Evolutionary conservation across 2,329 filamentous ascomycete genomes (phyloP), one percentile per base, ranked within the genome.

Genomic region (Plenodomus biglobosus): DNA sequence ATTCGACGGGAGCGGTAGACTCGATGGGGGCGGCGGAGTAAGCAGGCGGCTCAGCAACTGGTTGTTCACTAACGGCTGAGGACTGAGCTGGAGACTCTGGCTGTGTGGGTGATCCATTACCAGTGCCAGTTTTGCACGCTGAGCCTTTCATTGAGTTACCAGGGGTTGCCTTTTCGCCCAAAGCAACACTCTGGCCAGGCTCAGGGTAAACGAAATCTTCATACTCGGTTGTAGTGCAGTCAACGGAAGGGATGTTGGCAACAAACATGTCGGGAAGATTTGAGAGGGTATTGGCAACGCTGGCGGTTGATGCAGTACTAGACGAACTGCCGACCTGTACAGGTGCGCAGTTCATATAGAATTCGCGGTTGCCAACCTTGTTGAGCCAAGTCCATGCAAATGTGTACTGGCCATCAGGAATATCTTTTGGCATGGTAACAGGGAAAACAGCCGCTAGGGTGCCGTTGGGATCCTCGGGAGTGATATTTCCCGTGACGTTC

Each of bases 321-420:
- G 72, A 68, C 18, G 75, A 73, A 3, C 72, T 75, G 0, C 82
- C 82, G 19, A 97, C 78, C 0, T 78, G 80, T 40, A 95, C 72
- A 0, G 89, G 84, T 0, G 87, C 90, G 61, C 92, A 99, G 80
- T 96, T 95, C 91, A 96, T 95, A 80, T 97, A 96, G 80, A 96
- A 90, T 69, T 97, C 94, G 1, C 92, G 86, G 76, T 96, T 96
- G 2, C 94, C 94, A 8, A 95, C 66, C 50, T 87, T 87, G 73
- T 97, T 97, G 73, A 95, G 84, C 94, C 94, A 97, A 0, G 90
- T 90, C 91, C 92, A 97, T 0, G 90, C 89, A 3, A 97, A 78
- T 0, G 85, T 88, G 41, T 89, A 92, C 17, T 87, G 79, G 1
- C 92, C 94, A 0, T 84, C 74, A 1, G 85, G 83, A 22, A 96